Evolutionary conservation across 2,329 filamentous ascomycete genomes (phyloP).

Genomic region (Chaetomiaceae sp.): DNA sequence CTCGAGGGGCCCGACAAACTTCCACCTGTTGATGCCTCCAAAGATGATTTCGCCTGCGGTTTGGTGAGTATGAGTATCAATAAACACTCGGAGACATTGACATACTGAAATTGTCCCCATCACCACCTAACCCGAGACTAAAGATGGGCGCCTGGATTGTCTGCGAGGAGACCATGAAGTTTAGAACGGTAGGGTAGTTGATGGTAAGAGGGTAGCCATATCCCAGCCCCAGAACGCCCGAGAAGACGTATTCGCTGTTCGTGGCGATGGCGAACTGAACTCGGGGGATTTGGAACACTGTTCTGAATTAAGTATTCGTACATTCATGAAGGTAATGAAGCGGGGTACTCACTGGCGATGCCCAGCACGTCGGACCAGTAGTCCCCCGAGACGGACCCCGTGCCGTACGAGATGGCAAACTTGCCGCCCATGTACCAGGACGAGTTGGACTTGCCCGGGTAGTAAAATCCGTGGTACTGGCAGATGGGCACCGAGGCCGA

Average conservation of each 20-base stretch:
- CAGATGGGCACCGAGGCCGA: constrained; percentile 31
- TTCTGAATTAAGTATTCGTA: neutral
- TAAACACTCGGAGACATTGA: neutral
- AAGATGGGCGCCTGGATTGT: constrained; percentile 35
- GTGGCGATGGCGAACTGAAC: constrained; percentile 35
- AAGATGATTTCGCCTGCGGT: constrained; percentile 38
- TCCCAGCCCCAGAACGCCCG: constrained; percentile 35
- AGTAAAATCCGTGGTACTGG: constrained; percentile 32
- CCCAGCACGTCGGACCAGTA: constrained; percentile 33
- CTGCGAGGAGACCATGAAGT: constrained; percentile 31
- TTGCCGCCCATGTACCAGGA: constrained; percentile 26
- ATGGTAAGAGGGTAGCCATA: constrained; percentile 34
- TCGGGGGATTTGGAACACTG: constrained; percentile 28
- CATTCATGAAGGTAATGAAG: neutral
- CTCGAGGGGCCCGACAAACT: constrained; percentile 32
- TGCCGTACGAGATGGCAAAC: constrained; percentile 31
- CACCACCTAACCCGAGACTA: constrained; percentile 33
- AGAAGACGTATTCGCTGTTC: constrained; percentile 35
- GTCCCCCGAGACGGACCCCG: constrained; percentile 31
- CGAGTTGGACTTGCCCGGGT: constrained; percentile 31
- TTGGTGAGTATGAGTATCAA: neutral
- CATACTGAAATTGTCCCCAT: constrained; percentile 31
- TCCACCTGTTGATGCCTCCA: constrained; percentile 42
- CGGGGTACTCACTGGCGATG: constrained; percentile 27
- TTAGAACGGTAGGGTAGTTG: constrained; percentile 32